phyloP scores from a whole-genome alignment of 306 rosid genomes.

The Cicer bijugum region DNA sequence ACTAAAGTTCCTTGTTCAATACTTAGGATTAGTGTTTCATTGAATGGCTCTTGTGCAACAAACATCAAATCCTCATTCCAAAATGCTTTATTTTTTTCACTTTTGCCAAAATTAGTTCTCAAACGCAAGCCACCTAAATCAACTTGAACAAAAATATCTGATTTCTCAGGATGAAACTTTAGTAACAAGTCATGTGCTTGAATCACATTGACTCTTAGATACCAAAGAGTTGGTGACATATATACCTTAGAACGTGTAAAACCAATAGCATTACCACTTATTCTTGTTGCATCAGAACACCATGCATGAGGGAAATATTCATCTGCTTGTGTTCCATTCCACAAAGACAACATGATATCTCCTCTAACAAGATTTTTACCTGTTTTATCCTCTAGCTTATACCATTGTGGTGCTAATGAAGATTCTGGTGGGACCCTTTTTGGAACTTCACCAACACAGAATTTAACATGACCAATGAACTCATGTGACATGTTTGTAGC shows the following conservation, averaged over 20 bases:
- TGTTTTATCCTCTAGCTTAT: conserved; percentile 40
- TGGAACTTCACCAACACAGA: conserved; percentile 42
- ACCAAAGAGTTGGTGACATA: conserved; percentile 57
- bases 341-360: conserved; percentile 53
- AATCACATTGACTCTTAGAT: conserved; percentile 56
- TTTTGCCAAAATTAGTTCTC: conserved; percentile 47
- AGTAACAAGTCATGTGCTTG: conserved; percentile 58
- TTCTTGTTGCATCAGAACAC: conserved; percentile 44
- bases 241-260: conserved; percentile 53
- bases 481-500: not conserved
- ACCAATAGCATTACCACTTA: conserved; percentile 28
- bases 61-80: conserved; percentile 64
- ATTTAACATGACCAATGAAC: conserved; percentile 36
- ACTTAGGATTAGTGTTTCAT: conserved; percentile 31
- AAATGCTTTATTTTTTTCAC: conserved; percentile 36
- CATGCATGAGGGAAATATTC: conserved; percentile 48
- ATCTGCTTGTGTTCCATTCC: conserved; percentile 66
- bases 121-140: conserved; percentile 41
- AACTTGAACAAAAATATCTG: conserved; percentile 51
- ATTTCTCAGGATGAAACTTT: not conserved
- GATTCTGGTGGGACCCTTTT: conserved; percentile 47
- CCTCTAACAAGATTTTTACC: conserved; percentile 41
- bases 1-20: conserved; percentile 46
- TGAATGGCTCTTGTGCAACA: conserved; percentile 62
- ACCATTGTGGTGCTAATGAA: conserved; percentile 51